Conservation (phyloP, 1,139 yeast species). For the Hansenula anomala region DNA sequence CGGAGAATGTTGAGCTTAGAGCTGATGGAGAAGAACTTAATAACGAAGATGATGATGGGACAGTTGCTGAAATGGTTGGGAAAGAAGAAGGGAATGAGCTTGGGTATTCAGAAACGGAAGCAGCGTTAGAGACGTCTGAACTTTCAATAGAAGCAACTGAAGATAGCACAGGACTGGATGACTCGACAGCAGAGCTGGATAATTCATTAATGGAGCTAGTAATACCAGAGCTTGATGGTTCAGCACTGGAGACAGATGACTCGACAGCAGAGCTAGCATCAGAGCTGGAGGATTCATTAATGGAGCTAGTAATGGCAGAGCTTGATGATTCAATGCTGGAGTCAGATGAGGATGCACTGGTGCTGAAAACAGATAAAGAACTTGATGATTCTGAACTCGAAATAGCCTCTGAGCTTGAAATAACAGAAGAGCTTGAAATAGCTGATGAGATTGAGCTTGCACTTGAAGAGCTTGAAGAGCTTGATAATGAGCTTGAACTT, state of each 20-base stretch:
- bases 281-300: too few species aligned
- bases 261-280: too few species aligned
- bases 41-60: background rate
- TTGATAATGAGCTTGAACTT: background rate
- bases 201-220: too few species aligned
- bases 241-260: too few species aligned
- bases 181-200: background rate
- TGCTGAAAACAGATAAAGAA: too few species aligned
- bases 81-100: background rate
- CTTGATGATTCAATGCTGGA: too few species aligned
- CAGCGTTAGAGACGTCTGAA: background rate
- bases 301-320: too few species aligned
- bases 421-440: background rate
- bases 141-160: background rate
- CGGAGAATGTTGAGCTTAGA: background rate
- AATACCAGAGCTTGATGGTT: too few species aligned
- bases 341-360: too few species aligned
- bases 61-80: background rate
- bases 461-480: background rate
- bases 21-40: background rate
- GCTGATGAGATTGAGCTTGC: background rate
- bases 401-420: background rate
- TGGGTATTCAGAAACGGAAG: too few species aligned
- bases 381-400: background rate
- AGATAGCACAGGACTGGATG: background rate